Conservation (phyloP, 441 rosid species). For the Pelargonium cotyledonis region DNA sequence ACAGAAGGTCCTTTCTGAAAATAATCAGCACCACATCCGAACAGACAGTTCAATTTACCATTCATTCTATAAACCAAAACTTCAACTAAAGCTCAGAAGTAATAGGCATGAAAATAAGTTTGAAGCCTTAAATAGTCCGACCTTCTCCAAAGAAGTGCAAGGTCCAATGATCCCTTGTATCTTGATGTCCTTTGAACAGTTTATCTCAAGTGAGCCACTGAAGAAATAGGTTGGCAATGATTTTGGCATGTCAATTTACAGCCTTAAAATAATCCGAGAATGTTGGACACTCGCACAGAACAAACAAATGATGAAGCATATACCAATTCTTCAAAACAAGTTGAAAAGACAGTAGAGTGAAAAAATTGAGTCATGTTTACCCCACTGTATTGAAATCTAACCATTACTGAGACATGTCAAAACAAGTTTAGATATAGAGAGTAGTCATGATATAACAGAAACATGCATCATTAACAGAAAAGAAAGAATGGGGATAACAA, state of each 20-base stretch:
- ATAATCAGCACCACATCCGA: conserved; percentile 18
- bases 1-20: conserved; percentile 96
- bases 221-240: conserved; percentile 12
- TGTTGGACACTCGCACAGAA: not conserved
- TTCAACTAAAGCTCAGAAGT: conserved; percentile 5
- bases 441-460: not conserved
- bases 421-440: not conserved
- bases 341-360: not conserved
- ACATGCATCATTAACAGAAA: not conserved
- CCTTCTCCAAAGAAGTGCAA: conserved; percentile 96
- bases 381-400: not conserved
- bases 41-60: conserved; percentile 13
- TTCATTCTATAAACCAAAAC: not conserved
- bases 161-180: conserved; percentile 92
- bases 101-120: conserved; percentile 9
- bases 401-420: not conserved
- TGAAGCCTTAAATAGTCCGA: conserved; percentile 25
- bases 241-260: not conserved
- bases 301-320: not conserved
- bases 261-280: not conserved
- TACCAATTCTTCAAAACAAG: not conserved
- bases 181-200: conserved; percentile 93
- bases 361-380: not conserved
- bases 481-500: not conserved
- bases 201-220: conserved; percentile 88